These are phyloP conservation scores for Hortaea werneckii DNA, from an alignment of 2,329 filamentous ascomycete genomes.

Conservation along the genomic window DNA sequence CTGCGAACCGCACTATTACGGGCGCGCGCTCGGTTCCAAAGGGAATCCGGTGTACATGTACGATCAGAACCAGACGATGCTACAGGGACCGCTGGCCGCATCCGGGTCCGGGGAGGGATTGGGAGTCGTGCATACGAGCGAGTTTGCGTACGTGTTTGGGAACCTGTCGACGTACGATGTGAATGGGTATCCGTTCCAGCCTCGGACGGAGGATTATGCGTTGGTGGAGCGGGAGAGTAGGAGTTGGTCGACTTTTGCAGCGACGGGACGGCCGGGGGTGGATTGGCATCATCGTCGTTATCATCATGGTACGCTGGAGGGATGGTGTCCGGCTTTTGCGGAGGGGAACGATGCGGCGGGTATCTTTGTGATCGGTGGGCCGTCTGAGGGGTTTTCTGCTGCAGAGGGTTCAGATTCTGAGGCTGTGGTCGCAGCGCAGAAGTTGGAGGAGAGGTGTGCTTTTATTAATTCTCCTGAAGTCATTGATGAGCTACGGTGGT, in stretches of 20 bases:
- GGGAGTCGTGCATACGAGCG: slow-evolving; percentile 43
- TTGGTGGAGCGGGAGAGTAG: slow-evolving; percentile 33
- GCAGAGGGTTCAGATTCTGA: slow-evolving; percentile 27
- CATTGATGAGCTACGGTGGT: not conserved
- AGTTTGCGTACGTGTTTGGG: slow-evolving; percentile 44
- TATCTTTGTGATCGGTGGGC: slow-evolving; percentile 38
- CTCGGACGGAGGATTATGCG: slow-evolving; percentile 31
- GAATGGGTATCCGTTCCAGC: slow-evolving; percentile 23
- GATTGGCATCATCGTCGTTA: no score
- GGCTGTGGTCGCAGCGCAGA: slow-evolving; percentile 27
- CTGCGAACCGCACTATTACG: slow-evolving; percentile 39
- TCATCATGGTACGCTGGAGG: slow-evolving; percentile 30
- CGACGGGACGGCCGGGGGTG: slow-evolving; percentile 27
- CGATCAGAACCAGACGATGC: slow-evolving; percentile 46
- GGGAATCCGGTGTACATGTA: slow-evolving; percentile 39
- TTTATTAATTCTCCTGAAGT: slow-evolving; percentile 33
- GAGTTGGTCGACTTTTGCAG: slow-evolving; percentile 41
- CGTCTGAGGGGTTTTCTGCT: slow-evolving; percentile 33
- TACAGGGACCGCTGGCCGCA: slow-evolving; percentile 26
- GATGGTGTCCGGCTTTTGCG: slow-evolving; percentile 32
- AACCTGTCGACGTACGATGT: slow-evolving; percentile 32
- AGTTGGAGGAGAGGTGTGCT: slow-evolving; percentile 37
- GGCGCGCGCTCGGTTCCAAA: slow-evolving; percentile 28
- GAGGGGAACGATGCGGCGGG: slow-evolving; percentile 12
- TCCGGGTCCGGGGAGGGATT: slow-evolving; percentile 24